phyloP scores from a whole-genome alignment of 768 basidiomycete genomes.

The Coprinellus aureogranulatus region DNA sequence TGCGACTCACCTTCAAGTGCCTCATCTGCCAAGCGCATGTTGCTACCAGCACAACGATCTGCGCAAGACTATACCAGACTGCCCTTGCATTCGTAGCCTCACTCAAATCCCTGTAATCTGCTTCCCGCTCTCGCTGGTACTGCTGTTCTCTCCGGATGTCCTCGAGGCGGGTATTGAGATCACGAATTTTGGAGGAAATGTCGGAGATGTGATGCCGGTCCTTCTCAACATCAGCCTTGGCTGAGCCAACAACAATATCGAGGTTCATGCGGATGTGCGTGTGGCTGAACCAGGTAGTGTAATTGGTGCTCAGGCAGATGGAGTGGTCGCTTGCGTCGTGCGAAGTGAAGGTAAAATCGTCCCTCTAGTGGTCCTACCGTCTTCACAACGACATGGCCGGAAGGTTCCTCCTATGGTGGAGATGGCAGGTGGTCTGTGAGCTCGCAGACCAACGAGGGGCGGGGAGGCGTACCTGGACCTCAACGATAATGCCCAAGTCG shows the following conservation, averaged over 20 bases:
- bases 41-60: constrained; percentile 78
- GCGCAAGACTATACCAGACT: constrained; percentile 90
- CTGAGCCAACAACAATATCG: constrained; percentile 87
- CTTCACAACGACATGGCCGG: constrained; percentile 76
- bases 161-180: constrained; percentile 90
- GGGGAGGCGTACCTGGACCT: constrained; percentile 65
- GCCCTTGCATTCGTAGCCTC: constrained; percentile 87
- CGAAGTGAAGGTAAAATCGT: constrained; percentile 95
- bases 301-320: constrained; percentile 93
- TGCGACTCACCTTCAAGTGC: constrained; percentile 75
- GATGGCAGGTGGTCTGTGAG: too few relatives aligned
- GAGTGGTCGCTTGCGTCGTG: constrained; percentile 96
- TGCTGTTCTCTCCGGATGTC: constrained; percentile 94
- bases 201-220: constrained; percentile 84
- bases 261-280: constrained; percentile 93
- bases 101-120: constrained; percentile 83
- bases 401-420: constrained; percentile 73
- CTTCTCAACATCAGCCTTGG: constrained; percentile 79
- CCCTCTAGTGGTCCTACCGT: constrained; percentile 90
- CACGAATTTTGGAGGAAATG: constrained; percentile 79
- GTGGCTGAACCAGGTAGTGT: constrained; percentile 82
- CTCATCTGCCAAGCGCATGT: constrained; percentile 93
- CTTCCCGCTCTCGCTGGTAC: constrained; percentile 94
- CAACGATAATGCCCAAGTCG: constrained; percentile 84
- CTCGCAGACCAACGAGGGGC: neutral